These are phyloP conservation scores for Lathyrus tuberosus DNA, from an alignment of 306 rosid species.

Conservation along the genomic window DNA sequence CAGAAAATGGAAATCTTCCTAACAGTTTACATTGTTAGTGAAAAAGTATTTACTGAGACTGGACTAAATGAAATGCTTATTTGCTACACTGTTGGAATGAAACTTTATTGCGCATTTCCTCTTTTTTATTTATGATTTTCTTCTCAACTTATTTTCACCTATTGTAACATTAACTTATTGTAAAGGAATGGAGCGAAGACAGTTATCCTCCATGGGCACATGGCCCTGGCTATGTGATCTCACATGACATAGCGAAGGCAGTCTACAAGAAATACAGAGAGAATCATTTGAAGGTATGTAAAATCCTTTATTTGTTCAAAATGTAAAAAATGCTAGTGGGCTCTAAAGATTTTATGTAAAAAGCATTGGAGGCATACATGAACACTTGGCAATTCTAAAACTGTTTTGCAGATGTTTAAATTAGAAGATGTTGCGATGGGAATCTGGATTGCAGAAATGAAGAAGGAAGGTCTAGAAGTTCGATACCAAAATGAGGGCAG, in stretches of 20 bases:
- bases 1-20: constrained; percentile 9
- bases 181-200: constrained; percentile 87
- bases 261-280: constrained; percentile 63
- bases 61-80: constrained; percentile 2
- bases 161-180: constrained; percentile 28
- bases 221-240: constrained; percentile 96
- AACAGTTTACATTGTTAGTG: constrained; percentile 10
- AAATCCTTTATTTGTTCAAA: constrained; percentile 12
- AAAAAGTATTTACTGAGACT: neutral
- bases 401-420: constrained; percentile 82
- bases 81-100: constrained; percentile 13
- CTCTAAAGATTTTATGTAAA: constrained; percentile 1
- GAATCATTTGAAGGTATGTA: constrained; percentile 77
- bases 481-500: constrained; percentile 72
- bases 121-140: neutral
- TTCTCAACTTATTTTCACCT: constrained; percentile 7
- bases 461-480: constrained; percentile 66
- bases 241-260: constrained; percentile 76
- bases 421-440: constrained; percentile 99
- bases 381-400: constrained; percentile 39
- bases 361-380: neutral
- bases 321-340: constrained; percentile 6
- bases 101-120: neutral
- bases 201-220: constrained; percentile 98
- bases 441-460: constrained; percentile 88